Evolutionary conservation across 306 rosid species (phyloP).

Genomic region (Lathyrus tuberosus): DNA sequence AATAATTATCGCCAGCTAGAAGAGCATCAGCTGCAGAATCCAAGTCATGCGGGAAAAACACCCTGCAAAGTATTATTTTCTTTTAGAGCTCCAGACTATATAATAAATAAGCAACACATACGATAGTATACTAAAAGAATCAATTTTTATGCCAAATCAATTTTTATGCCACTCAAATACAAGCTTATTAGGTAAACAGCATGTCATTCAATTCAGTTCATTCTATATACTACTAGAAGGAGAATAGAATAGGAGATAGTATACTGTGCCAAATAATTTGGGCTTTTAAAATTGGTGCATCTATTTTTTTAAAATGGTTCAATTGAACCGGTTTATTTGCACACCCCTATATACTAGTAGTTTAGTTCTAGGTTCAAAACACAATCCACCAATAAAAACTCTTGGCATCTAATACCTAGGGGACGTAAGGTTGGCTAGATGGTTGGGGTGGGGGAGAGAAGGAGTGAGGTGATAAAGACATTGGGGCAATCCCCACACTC

Average conservation of each 20-base stretch:
- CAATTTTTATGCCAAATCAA: neutral
- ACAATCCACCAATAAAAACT: neutral
- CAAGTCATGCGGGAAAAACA: conserved; percentile 88
- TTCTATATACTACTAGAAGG: neutral
- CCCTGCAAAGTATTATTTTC: conserved; percentile 56
- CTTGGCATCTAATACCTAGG: conserved; percentile 1
- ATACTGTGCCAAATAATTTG: too few relatives aligned
- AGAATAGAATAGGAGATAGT: too few relatives aligned
- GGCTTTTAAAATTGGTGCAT: too few relatives aligned
- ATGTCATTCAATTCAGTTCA: conserved; percentile 2
- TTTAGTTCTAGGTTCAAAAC: conserved; percentile 2
- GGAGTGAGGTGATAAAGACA: too few relatives aligned
- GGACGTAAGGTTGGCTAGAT: too few relatives aligned
- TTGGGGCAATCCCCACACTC: too few relatives aligned
- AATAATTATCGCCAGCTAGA: conserved; percentile 53
- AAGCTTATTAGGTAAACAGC: neutral
- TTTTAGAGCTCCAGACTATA: conserved; percentile 23
- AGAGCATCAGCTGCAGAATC: conserved; percentile 87
- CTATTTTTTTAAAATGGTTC: too few relatives aligned
- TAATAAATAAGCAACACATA: neutral
- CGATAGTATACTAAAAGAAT: neutral
- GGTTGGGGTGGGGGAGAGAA: too few relatives aligned
- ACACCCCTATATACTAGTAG: neutral
- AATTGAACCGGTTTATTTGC: too few relatives aligned
- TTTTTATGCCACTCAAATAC: neutral